Evolutionary conservation across 2,329 filamentous ascomycete genomes (phyloP), one percentile per base, ranked within the genome.

Genomic region (Pseudogymnoascus sp.): DNA sequence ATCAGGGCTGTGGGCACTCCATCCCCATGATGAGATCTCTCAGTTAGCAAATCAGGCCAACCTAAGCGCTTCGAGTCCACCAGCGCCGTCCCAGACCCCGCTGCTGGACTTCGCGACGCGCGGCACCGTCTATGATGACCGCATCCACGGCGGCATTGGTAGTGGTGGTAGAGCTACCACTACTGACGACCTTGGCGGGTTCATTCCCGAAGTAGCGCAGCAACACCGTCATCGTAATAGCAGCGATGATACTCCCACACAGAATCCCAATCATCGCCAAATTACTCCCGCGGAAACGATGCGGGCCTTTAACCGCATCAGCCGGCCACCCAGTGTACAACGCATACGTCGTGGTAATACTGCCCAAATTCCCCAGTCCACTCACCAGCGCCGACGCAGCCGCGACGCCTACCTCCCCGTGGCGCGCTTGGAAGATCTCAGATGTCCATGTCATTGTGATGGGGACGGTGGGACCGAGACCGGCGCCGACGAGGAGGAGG

Each of bases 381-480:
- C 90, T 95, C 0, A 96, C 92, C 10, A 96, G 81, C 2, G 92
- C 92, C 1, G 89, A 86, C 0, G 92, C 92, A 13, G 92, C 89
- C 3, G 92, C 92, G 6, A 96, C 92, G 63, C 92, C 92, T 21
- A 96, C 90, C 76, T 96, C 92, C 57, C 92, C 91, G 72, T 96
- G 92, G 11, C 92, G 88, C 34, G 84, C 84, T 77, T 96, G 92
- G 79, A 96, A 96, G 72, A 96, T 89, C 76, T 96, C 90, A 67
- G 87, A 90, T 34, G 90, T 92, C 92, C 92, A 96, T 37, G 92
- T 89, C 92, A 96, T 96, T 75, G 90, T 93, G 72, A 93, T 93
- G 10, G 92, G 92, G 0, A 96, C 92, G 0, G 92, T 96, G 3
- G 92, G 92, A 1, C 92, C 92, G 1, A 96, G 86, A 0, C 92